Base-by-base conservation (phyloP, 2,329 filamentous ascomycete genomes). In the Phyllosticta paracitricarpa region DNA sequence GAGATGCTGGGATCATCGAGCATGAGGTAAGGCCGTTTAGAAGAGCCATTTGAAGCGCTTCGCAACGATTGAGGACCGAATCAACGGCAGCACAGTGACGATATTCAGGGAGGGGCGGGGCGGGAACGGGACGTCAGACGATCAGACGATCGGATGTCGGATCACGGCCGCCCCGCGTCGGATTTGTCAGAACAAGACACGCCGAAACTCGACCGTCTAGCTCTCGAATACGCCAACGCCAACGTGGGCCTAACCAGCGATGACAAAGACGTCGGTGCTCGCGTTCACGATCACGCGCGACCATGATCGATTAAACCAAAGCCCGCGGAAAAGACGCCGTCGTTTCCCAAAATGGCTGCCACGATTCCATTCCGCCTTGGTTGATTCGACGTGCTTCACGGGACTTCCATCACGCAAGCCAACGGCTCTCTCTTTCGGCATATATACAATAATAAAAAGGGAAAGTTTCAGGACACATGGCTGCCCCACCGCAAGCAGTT, bases 401-500 rank as follows among this genome's bases (percentile, higher is more conserved):
- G 56, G 51, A 30, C 52, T 62, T 62, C 56, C 58, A 28, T 55
- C 51, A 35, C 56, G 56, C 48, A 19, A n/a, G 35, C 9, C 51
- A 7, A 25, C 56, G 9, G 30, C 48, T n/a, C 12, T 62, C 4
- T 24, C 4, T 24, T 62, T 48, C 40, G n/a, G 14, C 24, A 30
- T 30, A 6, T 8, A 30, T 30, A 52, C 48, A 4, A 35, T 51
- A 33, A 25, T 22, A 54, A 6, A 56, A 54, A 51, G 60, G 30
- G 22, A 55, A 19, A 24, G 28, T 58, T 51, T 35, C 51, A 54
- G 33, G 48, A 22, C 54, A 61, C 60, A 61, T 61, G 60, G 51
- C 60, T 9, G 60, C 60, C 60, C 60, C 68, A 66, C 65, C 68
- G 63, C 66, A 48, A 48, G 40, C 40, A n/a, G 14, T 22, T 22